Conservation (phyloP, 2,329 filamentous ascomycete genomes). For the Dryadomyces quercus-mongolicae region DNA sequence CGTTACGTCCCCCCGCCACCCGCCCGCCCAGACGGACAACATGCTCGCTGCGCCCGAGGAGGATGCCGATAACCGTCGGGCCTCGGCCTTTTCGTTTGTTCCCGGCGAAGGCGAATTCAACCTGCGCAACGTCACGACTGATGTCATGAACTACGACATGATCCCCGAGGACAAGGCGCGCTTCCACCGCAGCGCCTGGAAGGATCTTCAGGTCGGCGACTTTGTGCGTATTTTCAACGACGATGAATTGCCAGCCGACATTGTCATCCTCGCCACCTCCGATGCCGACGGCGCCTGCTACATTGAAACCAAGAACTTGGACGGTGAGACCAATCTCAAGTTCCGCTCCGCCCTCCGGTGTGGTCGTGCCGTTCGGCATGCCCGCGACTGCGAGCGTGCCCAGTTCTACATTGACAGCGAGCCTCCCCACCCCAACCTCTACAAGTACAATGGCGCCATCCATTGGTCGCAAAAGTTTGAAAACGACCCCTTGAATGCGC, state of each 20-base stretch:
- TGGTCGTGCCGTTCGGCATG: conserved; percentile 71
- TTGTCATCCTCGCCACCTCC: conserved; percentile 85
- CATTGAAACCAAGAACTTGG: conserved; percentile 94
- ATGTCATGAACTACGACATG: conserved; percentile 61
- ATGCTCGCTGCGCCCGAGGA: conserved; percentile 26
- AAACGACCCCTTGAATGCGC: conserved; percentile 42
- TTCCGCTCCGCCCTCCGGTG: conserved; percentile 84
- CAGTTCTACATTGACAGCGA: conserved; percentile 88
- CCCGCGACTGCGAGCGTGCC: conserved; percentile 80
- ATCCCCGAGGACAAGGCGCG: conserved; percentile 57
- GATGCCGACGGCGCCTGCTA: conserved; percentile 92
- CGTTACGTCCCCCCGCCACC: conserved; percentile 51
- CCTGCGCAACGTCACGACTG: conserved; percentile 34
- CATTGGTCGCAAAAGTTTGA: conserved; percentile 70
- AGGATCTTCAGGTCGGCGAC: conserved; percentile 87
- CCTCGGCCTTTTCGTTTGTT: conserved; percentile 21
- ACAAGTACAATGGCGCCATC: conserved; percentile 84
- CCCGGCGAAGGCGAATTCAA: conserved; percentile 22
- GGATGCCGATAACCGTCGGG: conserved; percentile 19
- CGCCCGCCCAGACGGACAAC: conserved; percentile 19
- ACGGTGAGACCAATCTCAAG: conserved; percentile 96
- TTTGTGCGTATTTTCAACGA: conserved; percentile 95
- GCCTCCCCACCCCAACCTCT: conserved; percentile 81
- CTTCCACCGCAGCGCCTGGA: conserved; percentile 92
- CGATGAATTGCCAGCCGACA: conserved; percentile 86